These are phyloP conservation scores for Monarda citriodora DNA, from an alignment of 305 asterid species.

Conservation along the genomic window DNA sequence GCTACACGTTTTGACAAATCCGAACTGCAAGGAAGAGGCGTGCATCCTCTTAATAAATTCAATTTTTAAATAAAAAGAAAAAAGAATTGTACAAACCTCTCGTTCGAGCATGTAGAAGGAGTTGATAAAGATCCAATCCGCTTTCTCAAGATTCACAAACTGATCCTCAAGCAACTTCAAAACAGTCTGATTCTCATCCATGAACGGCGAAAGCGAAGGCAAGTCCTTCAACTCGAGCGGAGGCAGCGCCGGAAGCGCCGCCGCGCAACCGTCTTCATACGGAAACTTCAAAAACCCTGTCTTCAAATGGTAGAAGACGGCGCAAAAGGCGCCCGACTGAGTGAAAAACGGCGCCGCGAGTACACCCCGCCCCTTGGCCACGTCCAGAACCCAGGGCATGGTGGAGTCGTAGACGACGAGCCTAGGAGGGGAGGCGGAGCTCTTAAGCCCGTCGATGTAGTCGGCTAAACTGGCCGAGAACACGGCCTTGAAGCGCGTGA, in stretches of 20 bases:
- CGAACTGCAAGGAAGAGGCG: too few relatives aligned
- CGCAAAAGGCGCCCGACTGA: slow-evolving; percentile 20
- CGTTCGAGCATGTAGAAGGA: slow-evolving; percentile 35
- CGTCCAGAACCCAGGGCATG: background rate
- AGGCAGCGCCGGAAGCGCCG: background rate
- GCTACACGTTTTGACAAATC: too few relatives aligned
- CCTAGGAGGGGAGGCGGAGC: background rate
- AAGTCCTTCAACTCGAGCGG: slow-evolving; percentile 6
- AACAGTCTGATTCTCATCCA: background rate
- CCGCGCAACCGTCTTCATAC: background rate
- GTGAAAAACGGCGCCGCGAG: slow-evolving; percentile 37
- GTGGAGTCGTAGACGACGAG: slow-evolving; percentile 1
- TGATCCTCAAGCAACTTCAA: slow-evolving; percentile 18
- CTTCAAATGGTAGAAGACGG: slow-evolving; percentile 26
- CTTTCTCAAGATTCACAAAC: slow-evolving; percentile 32
- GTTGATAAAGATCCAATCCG: slow-evolving; percentile 51
- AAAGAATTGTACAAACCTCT: slow-evolving; percentile 24
- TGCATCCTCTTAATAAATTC: too few relatives aligned
- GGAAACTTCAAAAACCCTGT: slow-evolving; percentile 11
- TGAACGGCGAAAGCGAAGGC: slow-evolving; percentile 11
- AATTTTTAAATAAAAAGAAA: too few relatives aligned
- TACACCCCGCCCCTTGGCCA: slow-evolving; percentile 19
- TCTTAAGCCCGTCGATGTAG: background rate
- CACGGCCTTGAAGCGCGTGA: background rate
- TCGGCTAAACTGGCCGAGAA: background rate